Evolutionary conservation across 2,329 filamentous ascomycete species (phyloP).

Genomic region (Fusarium sp.): DNA sequence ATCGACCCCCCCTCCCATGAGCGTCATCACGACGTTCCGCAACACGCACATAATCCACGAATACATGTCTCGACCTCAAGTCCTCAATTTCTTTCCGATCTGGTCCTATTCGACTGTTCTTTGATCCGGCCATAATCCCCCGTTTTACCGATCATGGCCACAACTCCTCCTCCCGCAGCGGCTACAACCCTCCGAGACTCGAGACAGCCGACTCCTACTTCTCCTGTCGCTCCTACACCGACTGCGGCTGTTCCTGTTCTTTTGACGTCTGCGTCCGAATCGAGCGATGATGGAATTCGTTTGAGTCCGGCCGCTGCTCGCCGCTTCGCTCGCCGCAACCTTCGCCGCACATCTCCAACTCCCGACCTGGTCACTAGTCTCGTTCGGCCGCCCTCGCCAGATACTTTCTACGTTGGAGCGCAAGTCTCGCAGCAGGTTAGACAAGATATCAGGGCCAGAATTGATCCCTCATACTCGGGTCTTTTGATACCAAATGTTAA

Average conservation of each 20-base stretch:
- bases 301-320: constrained; percentile 51
- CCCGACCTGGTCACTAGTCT: constrained; percentile 55
- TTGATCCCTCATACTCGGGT: constrained; percentile 25
- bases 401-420: constrained; percentile 47
- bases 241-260: constrained; percentile 8
- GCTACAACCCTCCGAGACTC: constrained; percentile 11
- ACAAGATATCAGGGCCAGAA: constrained; percentile 28
- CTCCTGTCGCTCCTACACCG: constrained; percentile 11
- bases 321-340: constrained; percentile 50
- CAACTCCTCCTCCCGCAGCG: constrained; percentile 32
- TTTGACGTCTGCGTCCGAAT: constrained; percentile 46
- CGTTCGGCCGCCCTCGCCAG: constrained; percentile 52
- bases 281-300: constrained; percentile 50
- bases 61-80: constrained; percentile 27
- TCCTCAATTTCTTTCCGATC: constrained; percentile 6
- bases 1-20: constrained; percentile 17
- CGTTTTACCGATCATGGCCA: constrained; percentile 30
- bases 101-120: constrained; percentile 11
- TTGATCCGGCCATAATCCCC: not conserved
- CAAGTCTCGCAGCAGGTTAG: constrained; percentile 41
- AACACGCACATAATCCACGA: constrained; percentile 10
- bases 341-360: constrained; percentile 50
- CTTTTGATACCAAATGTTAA: constrained; percentile 36
- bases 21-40: constrained; percentile 35
- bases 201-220: constrained; percentile 23